Evolutionary conservation across 371 early-diverging fungal species (phyloP).

Genomic region (Actinomortierella ambigua): DNA sequence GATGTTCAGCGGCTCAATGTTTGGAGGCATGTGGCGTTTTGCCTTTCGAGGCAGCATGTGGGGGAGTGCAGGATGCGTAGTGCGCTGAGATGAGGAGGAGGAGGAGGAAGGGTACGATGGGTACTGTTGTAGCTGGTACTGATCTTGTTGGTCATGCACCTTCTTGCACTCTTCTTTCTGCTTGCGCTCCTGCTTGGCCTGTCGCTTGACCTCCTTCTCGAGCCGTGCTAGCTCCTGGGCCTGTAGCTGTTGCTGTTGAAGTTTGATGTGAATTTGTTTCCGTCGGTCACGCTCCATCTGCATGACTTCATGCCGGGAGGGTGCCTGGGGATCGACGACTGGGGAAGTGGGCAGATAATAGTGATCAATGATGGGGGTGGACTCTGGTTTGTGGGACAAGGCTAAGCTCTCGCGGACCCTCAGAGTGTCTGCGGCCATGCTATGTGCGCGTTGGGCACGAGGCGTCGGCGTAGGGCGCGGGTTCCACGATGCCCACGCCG

Average conservation of each 20-base stretch:
- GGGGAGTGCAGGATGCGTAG: conserved; percentile 12
- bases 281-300: conserved; percentile 7
- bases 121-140: conserved; percentile 10
- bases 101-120: conserved; percentile 19
- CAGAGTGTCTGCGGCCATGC: conserved; percentile 25
- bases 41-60: conserved; percentile 11
- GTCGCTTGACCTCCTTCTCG: conserved; percentile 16
- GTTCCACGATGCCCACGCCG: not conserved
- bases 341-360: conserved; percentile 6
- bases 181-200: conserved; percentile 26
- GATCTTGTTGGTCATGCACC: conserved; percentile 29
- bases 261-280: conserved; percentile 13
- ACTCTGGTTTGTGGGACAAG: conserved; percentile 16
- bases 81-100: conserved; percentile 7
- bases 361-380: conserved; percentile 5
- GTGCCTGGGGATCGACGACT: not conserved
- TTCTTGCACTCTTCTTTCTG: conserved; percentile 29
- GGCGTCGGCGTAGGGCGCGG: conserved; percentile 14
- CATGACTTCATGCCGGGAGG: conserved; percentile 21
- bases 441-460: conserved; percentile 31
- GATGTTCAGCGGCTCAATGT: conserved; percentile 31
- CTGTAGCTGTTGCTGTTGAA: conserved; percentile 22
- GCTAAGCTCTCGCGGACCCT: conserved; percentile 7
- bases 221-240: conserved; percentile 35
- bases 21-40: conserved; percentile 20